Evolutionary conservation across 768 basidiomycete species (phyloP).

Genomic region (Leccinum imitatum): DNA sequence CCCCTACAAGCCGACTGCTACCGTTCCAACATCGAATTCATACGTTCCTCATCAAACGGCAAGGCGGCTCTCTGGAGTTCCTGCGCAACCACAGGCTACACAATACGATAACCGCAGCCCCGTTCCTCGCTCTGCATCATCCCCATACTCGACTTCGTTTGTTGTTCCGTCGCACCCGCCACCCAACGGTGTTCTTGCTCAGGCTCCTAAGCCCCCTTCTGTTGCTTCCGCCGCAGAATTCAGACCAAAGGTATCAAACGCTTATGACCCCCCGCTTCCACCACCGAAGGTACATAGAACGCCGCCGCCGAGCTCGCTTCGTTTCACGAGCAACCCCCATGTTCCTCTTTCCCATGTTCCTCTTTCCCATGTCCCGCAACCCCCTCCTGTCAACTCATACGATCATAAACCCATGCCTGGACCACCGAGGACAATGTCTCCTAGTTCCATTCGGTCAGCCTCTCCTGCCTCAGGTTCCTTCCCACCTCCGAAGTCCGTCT

Average conservation of each 20-base stretch:
- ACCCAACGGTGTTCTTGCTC: slow-evolving; percentile 25
- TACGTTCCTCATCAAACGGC: slow-evolving; percentile 20
- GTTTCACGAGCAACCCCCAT: slow-evolving; percentile 20
- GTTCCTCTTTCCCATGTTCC: slow-evolving; percentile 9
- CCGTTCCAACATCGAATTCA: slow-evolving; percentile 18
- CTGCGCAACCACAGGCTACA: slow-evolving; percentile 23
- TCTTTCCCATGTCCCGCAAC: slow-evolving; percentile 9
- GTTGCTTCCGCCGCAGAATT: slow-evolving; percentile 45
- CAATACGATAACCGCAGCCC: slow-evolving; percentile 36
- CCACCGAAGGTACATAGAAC: slow-evolving; percentile 39
- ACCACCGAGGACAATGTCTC: slow-evolving; percentile 34
- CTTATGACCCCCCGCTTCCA: slow-evolving; percentile 76
- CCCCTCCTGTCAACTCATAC: slow-evolving; percentile 14
- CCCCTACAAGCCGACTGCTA: slow-evolving; percentile 36
- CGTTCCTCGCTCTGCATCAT: slow-evolving; percentile 25
- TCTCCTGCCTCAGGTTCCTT: slow-evolving; percentile 38
- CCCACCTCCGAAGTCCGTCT: slow-evolving; percentile 30
- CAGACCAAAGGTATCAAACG: slow-evolving; percentile 65
- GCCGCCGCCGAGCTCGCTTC: slow-evolving; percentile 27
- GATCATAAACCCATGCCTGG: slow-evolving; percentile 21
- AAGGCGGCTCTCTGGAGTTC: slow-evolving; percentile 10
- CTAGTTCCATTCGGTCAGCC: slow-evolving; percentile 22
- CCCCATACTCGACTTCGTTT: slow-evolving; percentile 23
- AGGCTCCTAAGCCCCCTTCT: slow-evolving; percentile 34
- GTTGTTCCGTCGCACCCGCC: slow-evolving; percentile 13